Conservation (phyloP, 148 eudicot species). For the Pouteria glomerata region DNA sequence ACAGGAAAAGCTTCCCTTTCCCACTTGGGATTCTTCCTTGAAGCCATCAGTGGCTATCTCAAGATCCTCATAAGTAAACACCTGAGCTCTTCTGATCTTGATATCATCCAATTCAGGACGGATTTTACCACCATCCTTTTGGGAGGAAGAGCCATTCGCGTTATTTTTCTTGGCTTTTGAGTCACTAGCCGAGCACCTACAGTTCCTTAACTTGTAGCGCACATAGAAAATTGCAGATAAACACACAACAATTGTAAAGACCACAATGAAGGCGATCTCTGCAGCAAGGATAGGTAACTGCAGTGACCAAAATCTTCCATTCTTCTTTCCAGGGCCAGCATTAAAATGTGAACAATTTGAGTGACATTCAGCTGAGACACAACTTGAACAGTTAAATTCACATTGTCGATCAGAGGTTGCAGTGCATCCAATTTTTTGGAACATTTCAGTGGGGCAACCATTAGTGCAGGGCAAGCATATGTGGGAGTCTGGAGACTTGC, state of each 20-base stretch:
- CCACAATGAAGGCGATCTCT: slow-evolving; percentile 59
- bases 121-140: slow-evolving; percentile 40
- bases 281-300: slow-evolving; percentile 62
- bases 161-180: slow-evolving; percentile 27
- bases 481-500: slow-evolving; percentile 42
- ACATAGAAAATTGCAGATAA: slow-evolving; percentile 54
- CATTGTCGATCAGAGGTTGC: slow-evolving; percentile 44
- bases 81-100: slow-evolving; percentile 60
- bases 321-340: slow-evolving; percentile 22
- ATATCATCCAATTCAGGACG: slow-evolving; percentile 71
- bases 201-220: slow-evolving; percentile 61
- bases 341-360: slow-evolving; percentile 45
- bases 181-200: slow-evolving; percentile 45
- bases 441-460: slow-evolving; percentile 58
- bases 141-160: slow-evolving; percentile 26
- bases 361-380: slow-evolving; percentile 51
- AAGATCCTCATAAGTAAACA: slow-evolving; percentile 71
- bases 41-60: slow-evolving; percentile 73
- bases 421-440: slow-evolving; percentile 35
- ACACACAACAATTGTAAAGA: slow-evolving; percentile 46
- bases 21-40: slow-evolving; percentile 75
- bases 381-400: slow-evolving; percentile 56
- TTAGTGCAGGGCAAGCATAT: slow-evolving; percentile 67
- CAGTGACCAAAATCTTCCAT: slow-evolving; percentile 59
- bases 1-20: slow-evolving; percentile 92